Percentiles rank a stretch among this genome's conserved stretches.
phyloP scores from a whole-genome alignment of 768 basidiomycete genomes.

The Arthromyces matolae region DNA sequence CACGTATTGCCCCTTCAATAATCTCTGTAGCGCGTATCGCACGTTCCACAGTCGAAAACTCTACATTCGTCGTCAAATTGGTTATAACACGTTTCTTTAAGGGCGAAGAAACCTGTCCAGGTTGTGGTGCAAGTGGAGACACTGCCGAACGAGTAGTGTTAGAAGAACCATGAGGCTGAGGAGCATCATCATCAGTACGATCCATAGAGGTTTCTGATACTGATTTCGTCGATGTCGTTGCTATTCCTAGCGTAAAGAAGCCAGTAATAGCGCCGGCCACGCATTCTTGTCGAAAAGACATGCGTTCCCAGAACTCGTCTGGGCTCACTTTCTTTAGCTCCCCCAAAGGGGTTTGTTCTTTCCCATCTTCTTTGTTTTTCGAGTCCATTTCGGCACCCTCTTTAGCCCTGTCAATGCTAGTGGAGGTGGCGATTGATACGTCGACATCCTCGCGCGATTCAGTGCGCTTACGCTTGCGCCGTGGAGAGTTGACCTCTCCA shows the following conservation, averaged over 20 bases:
- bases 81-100: conserved; percentile 69
- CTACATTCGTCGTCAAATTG: conserved; percentile 67
- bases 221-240: conserved; percentile 22
- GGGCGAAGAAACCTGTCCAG: conserved; percentile 61
- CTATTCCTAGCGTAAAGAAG: conserved; percentile 75
- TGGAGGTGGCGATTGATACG: too few relatives aligned
- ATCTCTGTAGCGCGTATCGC: conserved; percentile 68
- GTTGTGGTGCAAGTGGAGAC: conserved; percentile 47
- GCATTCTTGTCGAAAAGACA: conserved; percentile 96
- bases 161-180: too few relatives aligned
- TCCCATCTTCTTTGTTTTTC: conserved; percentile 21
- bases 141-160: too few relatives aligned
- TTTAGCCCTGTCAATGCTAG: too few relatives aligned
- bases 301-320: conserved; percentile 95
- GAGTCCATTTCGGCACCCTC: too few relatives aligned
- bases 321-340: conserved; percentile 56
- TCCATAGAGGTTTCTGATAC: too few relatives aligned
- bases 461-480: conserved; percentile 52
- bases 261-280: conserved; percentile 86
- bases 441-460: too few relatives aligned
- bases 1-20: conserved; percentile 63
- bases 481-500: conserved; percentile 57
- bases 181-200: too few relatives aligned
- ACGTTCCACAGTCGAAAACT: conserved; percentile 68
- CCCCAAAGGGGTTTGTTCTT: conserved; percentile 41